Evolutionary conservation across 73 alveolate genomes (phyloP).

Genomic region (Blepharisma stoltei): DNA sequence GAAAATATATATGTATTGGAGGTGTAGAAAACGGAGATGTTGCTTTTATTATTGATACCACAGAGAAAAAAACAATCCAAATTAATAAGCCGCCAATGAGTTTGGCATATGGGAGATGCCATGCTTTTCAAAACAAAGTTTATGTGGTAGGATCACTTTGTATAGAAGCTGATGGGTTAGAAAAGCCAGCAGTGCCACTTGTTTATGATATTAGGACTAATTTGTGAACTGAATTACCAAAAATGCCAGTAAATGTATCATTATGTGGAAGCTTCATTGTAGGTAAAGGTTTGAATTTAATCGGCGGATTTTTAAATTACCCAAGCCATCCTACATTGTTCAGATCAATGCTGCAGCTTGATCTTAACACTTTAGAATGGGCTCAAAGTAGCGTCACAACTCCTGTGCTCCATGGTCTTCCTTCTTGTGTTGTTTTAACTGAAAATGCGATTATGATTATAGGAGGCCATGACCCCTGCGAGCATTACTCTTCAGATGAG

Average conservation of each 20-base stretch:
- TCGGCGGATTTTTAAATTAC: slow-evolving; percentile 19
- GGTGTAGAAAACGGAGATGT: slow-evolving; percentile 18
- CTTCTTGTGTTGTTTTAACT: not conserved
- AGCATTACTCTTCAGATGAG: not conserved
- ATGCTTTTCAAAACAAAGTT: not conserved
- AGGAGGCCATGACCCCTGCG: slow-evolving; percentile 27
- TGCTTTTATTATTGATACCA: not conserved
- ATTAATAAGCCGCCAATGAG: not conserved
- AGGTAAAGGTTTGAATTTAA: not conserved
- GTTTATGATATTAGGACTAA: not conserved
- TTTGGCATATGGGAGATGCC: slow-evolving; percentile 6
- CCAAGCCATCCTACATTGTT: not conserved
- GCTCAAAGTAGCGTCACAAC: not conserved
- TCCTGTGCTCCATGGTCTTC: slow-evolving; percentile 8
- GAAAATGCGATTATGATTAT: slow-evolving; percentile 2
- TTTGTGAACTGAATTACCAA: not conserved
- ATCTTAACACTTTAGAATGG: not conserved
- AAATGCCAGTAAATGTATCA: not conserved
- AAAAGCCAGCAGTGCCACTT: not conserved
- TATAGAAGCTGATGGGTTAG: not conserved
- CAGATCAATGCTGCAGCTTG: not conserved
- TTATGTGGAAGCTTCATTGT: slow-evolving; percentile 4
- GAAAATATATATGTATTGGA: not conserved
- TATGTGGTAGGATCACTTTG: slow-evolving; percentile 3
- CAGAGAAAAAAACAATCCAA: not conserved